A percentile compares a stretch with the other conserved stretches of the same genome.
phyloP scores from a whole-genome alignment of 352 stramenopile genomes.

The Vaucheria bursata region DNA sequence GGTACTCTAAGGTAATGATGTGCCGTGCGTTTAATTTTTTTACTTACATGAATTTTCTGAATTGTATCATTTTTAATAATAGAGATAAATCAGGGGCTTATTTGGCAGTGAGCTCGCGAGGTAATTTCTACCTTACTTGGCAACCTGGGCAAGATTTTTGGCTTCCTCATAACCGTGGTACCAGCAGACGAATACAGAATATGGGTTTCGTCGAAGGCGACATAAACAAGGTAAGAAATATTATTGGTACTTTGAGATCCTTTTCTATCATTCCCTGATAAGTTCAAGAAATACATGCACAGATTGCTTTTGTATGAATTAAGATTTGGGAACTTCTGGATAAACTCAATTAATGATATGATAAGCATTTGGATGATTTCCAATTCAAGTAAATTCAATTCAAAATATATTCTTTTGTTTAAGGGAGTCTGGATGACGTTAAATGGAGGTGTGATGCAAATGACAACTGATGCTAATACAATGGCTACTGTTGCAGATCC shows the following conservation, averaged over 20 bases:
- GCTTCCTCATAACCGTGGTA: conserved; percentile 63
- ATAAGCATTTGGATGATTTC: too few species aligned
- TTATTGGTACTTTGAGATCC: too few species aligned
- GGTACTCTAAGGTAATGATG: conserved; percentile 51
- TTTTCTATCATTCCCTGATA: too few species aligned
- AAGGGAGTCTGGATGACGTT: conserved; percentile 71
- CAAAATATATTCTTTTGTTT: not conserved
- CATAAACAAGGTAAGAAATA: conserved; percentile 58
- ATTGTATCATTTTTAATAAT: not conserved
- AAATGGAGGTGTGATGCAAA: conserved; percentile 66
- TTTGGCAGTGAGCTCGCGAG: conserved; percentile 60
- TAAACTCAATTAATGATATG: too few species aligned
- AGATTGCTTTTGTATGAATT: too few species aligned
- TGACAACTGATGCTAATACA: conserved; percentile 48
- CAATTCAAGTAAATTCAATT: too few species aligned
- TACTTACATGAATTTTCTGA: not conserved
- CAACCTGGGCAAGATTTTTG: conserved; percentile 71
- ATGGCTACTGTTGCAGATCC: conserved; percentile 45
- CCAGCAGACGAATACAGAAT: conserved; percentile 67
- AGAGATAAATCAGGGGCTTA: conserved; percentile 54
- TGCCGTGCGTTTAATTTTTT: conserved; percentile 20
- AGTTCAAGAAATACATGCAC: too few species aligned
- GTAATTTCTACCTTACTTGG: conserved; percentile 78
- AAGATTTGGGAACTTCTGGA: too few species aligned
- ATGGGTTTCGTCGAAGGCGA: conserved; percentile 70